phyloP scores from a whole-genome alignment of 345 rosid genomes.

The Raphanus raphanistrum region DNA sequence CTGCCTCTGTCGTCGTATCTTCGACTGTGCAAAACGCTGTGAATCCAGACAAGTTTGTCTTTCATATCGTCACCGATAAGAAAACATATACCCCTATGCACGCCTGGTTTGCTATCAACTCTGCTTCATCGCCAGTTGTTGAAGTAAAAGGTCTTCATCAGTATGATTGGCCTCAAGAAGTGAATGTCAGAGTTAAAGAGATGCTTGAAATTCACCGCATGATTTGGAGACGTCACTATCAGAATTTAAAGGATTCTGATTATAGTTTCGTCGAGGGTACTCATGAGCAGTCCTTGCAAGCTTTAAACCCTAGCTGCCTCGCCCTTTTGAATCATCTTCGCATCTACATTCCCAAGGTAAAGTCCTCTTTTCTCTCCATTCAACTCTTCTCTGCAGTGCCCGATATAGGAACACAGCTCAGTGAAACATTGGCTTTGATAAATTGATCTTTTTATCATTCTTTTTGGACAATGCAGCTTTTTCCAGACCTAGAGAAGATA shows the following conservation, averaged over 20 bases:
- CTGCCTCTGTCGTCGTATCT: constrained; percentile 85
- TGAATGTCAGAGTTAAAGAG: constrained; percentile 65
- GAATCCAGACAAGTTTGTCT: constrained; percentile 71
- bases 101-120: constrained; percentile 89
- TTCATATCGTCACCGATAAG: constrained; percentile 90
- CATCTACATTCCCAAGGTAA: constrained; percentile 78
- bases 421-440: background rate
- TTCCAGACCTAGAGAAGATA: constrained; percentile 88
- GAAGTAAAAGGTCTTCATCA: constrained; percentile 96
- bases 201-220: constrained; percentile 70
- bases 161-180: constrained; percentile 84
- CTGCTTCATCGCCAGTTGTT: constrained; percentile 61
- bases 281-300: constrained; percentile 48
- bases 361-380: background rate
- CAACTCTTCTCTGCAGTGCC: background rate
- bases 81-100: constrained; percentile 93
- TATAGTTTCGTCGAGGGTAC: constrained; percentile 44
- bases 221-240: constrained; percentile 60
- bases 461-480: constrained; percentile 62
- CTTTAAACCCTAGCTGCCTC: constrained; percentile 62
- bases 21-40: constrained; percentile 63
- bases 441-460: constrained; percentile 38
- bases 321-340: constrained; percentile 87
- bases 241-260: constrained; percentile 55
- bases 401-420: no score